Percentiles rank a stretch among this genome's conserved stretches.
Conservation (phyloP, 208 protist species). For the Leishmania arabica region DNA sequence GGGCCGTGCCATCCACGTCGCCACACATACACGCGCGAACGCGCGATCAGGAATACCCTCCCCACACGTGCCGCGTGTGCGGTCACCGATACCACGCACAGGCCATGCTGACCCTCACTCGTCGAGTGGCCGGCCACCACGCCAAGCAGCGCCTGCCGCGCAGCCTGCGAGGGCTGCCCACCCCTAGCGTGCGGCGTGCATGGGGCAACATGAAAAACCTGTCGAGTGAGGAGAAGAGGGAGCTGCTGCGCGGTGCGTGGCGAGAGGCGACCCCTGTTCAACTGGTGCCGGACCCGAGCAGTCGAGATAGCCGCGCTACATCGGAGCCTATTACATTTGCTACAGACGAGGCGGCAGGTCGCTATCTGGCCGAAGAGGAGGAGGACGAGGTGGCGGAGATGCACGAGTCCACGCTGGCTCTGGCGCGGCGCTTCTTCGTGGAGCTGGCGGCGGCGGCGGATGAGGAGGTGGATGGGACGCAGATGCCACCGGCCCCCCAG, state of each 20-base stretch:
- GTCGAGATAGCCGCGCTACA: slow-evolving; percentile 54
- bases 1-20: background rate
- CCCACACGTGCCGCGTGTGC: background rate
- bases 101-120: slow-evolving; percentile 14
- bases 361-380: slow-evolving; percentile 57
- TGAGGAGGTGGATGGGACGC: slow-evolving; percentile 52
- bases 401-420: slow-evolving; percentile 44
- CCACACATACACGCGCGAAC: background rate
- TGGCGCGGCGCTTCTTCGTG: slow-evolving; percentile 65
- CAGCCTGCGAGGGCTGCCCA: slow-evolving; percentile 29
- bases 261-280: slow-evolving; percentile 40
- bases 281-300: slow-evolving; percentile 38
- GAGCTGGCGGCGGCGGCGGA: slow-evolving; percentile 63
- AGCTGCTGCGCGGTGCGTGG: slow-evolving; percentile 64
- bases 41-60: background rate
- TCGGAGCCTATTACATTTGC: slow-evolving; percentile 38
- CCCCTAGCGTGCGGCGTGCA: slow-evolving; percentile 28
- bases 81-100: background rate
- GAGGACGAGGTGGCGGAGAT: slow-evolving; percentile 38
- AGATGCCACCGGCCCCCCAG: slow-evolving; percentile 25
- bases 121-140: slow-evolving; percentile 18
- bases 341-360: slow-evolving; percentile 61
- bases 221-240: slow-evolving; percentile 33
- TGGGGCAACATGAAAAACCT: slow-evolving; percentile 51
- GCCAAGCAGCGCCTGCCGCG: slow-evolving; percentile 14